Evolutionary conservation across 768 basidiomycete genomes (phyloP).

Genomic region (Chiua virens): DNA sequence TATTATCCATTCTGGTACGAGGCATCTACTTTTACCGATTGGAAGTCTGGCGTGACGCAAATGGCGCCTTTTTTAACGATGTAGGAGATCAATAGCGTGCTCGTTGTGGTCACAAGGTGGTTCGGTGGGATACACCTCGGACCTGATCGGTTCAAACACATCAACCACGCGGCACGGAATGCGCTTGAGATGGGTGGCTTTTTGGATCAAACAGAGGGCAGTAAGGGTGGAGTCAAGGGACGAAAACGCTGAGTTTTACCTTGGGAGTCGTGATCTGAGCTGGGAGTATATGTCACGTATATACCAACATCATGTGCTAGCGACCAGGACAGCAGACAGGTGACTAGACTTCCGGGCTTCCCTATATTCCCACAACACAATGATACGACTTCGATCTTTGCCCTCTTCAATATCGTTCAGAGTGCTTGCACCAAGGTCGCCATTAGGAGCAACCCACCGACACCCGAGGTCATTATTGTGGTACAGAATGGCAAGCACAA

Average conservation of each 20-base stretch:
- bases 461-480: constrained; percentile 13
- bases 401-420: constrained; percentile 18
- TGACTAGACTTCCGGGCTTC: background rate
- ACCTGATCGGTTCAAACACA: constrained; percentile 87
- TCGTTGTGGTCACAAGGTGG: constrained; percentile 91
- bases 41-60: background rate
- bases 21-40: background rate
- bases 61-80: background rate
- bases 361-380: background rate
- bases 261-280: background rate
- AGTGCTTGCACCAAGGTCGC: constrained; percentile 16
- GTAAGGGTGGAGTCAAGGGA: constrained; percentile 22
- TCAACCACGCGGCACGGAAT: constrained; percentile 92
- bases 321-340: constrained; percentile 1
- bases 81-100: constrained; percentile 78
- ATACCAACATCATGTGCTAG: too few species aligned
- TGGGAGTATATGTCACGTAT: background rate
- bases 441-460: constrained; percentile 1
- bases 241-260: constrained; percentile 24
- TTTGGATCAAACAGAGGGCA: constrained; percentile 51
- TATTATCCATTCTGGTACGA: constrained; percentile 82
- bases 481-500: constrained; percentile 59
- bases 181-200: constrained; percentile 89
- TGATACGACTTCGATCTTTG: constrained; percentile 14
- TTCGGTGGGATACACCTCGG: constrained; percentile 92